Evolutionary conservation across 768 basidiomycete species (phyloP), one percentile per base, ranked within the genome.

Genomic region (Strobilomyces confusus): DNA sequence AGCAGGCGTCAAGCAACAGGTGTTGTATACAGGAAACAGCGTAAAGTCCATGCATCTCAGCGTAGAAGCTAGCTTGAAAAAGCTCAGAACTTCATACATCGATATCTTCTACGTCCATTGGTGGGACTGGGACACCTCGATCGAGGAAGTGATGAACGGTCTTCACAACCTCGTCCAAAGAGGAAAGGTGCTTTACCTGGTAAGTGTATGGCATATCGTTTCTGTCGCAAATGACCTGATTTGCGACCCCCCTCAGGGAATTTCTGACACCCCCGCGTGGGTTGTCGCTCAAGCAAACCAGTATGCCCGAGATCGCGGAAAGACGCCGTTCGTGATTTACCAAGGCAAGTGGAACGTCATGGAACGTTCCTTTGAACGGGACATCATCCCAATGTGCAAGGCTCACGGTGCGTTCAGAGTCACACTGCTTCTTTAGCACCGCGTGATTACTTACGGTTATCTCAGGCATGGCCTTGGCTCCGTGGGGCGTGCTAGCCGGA

Each of bases 21-120:
- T 64, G 14, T 67, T 70, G 29, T 73, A 66, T 48, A 44, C 44
- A 7, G 76, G 77, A 14, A 79, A 79, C 58, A 58, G 59, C 48
- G 53, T 64, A 41, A 75, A 75, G 51, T 64, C 58, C 1, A 58
- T 78, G 61, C 49, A 56, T 14, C 9, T 70, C 46, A 62, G 61
- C 6, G 63, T 74, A 4, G 66, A 68, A 5, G 65, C 63, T 1
- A 69, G 66, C 26, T 67, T 78, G 44, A 70, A 68, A 50, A 83
- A 81, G 57, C 72, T 87, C 14, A 70, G 80, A 34, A 85, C 82
- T 0, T 67, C 75, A 15, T 86, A 79, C 55, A 75, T 82, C 61
- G 81, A 82, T 55, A 73, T 83, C 51, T 60, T 82, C 22, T 82
- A 82, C 59, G 58, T 82, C 1, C 80, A 82, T 56, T 79, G 72